A percentile compares a stretch with the other conserved stretches of the same genome.
Evolutionary conservation across 805 yeast species (phyloP).

Genomic region (Candida mattraensis): DNA sequence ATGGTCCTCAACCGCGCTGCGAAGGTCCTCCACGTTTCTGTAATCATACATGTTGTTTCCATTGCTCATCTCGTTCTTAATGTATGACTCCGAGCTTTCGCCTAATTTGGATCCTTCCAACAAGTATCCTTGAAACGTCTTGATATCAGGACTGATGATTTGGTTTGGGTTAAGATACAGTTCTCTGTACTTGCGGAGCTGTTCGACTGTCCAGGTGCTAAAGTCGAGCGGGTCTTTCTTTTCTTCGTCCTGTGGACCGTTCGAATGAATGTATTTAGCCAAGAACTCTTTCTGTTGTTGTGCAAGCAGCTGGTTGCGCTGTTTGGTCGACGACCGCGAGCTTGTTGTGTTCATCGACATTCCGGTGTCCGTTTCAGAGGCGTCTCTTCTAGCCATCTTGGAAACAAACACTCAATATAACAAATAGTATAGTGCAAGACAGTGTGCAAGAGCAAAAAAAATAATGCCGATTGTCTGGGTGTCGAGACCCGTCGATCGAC

Average conservation of each 20-base stretch:
- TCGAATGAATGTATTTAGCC: constrained; percentile 67
- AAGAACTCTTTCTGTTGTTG: constrained; percentile 70
- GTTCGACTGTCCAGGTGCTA: constrained; percentile 54
- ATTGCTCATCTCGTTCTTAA: constrained; percentile 29
- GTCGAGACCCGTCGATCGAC: constrained; percentile 2
- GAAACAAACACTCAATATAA: too few relatives aligned
- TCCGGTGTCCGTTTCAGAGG: constrained; percentile 26
- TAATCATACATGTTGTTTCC: constrained; percentile 33
- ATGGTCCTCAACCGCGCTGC: constrained; percentile 46
- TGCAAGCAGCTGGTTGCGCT: constrained; percentile 58
- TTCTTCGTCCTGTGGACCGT: constrained; percentile 63
- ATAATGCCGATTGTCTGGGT: too few relatives aligned
- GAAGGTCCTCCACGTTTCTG: constrained; percentile 29
- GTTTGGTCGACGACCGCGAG: constrained; percentile 52
- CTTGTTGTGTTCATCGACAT: constrained; percentile 9
- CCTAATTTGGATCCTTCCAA: constrained; percentile 69
- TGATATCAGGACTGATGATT: constrained; percentile 54
- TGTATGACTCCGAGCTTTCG: constrained; percentile 50
- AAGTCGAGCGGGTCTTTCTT: constrained; percentile 67
- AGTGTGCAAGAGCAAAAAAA: neutral
- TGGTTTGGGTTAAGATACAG: constrained; percentile 39
- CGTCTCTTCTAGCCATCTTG: constrained; percentile 16
- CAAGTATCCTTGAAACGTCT: constrained; percentile 67
- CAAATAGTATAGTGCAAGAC: too few relatives aligned
- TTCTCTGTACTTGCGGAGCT: constrained; percentile 69